Percentiles rank a stretch among this genome's conserved stretches.
phyloP scores from a whole-genome alignment of 306 rosid genomes.

The Cicer chorassanicum region DNA sequence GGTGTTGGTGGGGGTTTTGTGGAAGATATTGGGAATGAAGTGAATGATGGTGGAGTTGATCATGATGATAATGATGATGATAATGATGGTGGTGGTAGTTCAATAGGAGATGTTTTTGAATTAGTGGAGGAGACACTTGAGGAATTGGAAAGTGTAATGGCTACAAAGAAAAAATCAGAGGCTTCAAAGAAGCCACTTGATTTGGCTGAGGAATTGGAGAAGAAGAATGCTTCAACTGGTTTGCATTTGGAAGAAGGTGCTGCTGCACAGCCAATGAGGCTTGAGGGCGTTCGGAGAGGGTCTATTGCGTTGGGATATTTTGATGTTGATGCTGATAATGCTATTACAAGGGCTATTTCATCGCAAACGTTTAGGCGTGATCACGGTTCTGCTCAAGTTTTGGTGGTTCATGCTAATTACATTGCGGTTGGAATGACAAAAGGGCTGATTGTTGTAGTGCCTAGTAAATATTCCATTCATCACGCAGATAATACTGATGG shows the following conservation, averaged over 20 bases:
- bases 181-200: conserved; percentile 69
- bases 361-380: conserved; percentile 77
- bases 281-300: conserved; percentile 88
- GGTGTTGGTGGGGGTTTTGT: conserved; percentile 6
- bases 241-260: conserved; percentile 95
- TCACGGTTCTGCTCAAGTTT: conserved; percentile 84
- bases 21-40: conserved; percentile 45
- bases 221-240: conserved; percentile 90
- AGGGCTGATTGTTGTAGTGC: conserved; percentile 74
- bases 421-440: conserved; percentile 92
- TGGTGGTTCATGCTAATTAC: conserved; percentile 82
- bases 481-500: conserved; percentile 76
- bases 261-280: conserved; percentile 98
- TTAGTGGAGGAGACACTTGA: conserved; percentile 72
- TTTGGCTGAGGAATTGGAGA: conserved; percentile 86
- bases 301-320: conserved; percentile 86
- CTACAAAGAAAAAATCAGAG: conserved; percentile 52
- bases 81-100: conserved; percentile 50
- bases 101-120: conserved; percentile 54
- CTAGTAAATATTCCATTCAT: conserved; percentile 83
- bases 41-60: conserved; percentile 43
- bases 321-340: conserved; percentile 69
- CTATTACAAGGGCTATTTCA: conserved; percentile 68
- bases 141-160: conserved; percentile 62
- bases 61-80: conserved; percentile 37